A percentile compares a stretch with the other conserved stretches of the same genome.
phyloP scores from a whole-genome alignment of 257 asterid species.

The Lycium ferocissimum region DNA sequence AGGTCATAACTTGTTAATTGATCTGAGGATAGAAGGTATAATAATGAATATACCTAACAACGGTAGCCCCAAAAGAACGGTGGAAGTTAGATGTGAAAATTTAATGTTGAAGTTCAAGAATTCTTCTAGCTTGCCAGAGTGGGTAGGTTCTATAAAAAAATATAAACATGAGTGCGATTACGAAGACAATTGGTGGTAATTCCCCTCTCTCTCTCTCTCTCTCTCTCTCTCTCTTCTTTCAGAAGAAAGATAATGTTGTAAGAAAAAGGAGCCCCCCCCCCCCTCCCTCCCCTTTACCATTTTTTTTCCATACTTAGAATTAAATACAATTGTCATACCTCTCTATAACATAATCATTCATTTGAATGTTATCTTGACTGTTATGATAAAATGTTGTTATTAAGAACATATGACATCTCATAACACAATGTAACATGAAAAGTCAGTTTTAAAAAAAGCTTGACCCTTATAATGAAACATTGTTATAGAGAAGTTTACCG shows the following conservation, averaged over 20 bases:
- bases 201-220: no score
- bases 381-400: no score
- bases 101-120: conserved; percentile 9
- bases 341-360: background rate
- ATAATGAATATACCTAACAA: background rate
- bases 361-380: background rate
- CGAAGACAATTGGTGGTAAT: background rate
- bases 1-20: background rate
- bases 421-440: no score
- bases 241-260: background rate
- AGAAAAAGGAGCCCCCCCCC: no score
- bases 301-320: background rate
- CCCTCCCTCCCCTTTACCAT: no score
- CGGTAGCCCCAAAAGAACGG: background rate
- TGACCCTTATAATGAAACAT: no score
- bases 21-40: conserved; percentile 30
- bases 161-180: background rate
- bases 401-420: background rate
- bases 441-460: no score
- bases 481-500: no score
- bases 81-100: conserved; percentile 31
- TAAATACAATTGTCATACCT: background rate
- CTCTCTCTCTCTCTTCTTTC: background rate
- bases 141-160: background rate
- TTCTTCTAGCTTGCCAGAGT: conserved; percentile 4